Evolutionary conservation across 371 early-diverging fungal genomes (phyloP), one percentile per base, ranked within the genome.

Genomic region (Gilbertella persicaria): DNA sequence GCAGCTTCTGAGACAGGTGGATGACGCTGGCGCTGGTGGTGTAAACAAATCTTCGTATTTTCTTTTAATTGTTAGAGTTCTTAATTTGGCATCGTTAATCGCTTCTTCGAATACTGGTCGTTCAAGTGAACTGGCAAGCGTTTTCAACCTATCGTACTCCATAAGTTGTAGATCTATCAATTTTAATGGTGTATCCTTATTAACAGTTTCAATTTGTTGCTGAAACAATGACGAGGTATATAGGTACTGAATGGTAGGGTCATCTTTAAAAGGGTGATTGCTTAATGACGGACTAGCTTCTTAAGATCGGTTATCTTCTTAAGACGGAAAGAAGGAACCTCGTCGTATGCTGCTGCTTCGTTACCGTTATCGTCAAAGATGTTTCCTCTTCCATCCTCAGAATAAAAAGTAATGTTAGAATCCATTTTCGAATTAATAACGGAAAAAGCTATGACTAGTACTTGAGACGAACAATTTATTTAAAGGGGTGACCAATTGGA

Each of bases 61-160:
- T 16, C 44, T 55, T 55, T 55, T 55, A 25, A 49, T 49, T 6
- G 50, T 43, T 2, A 40, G 43, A 21, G 44, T 26, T 24, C 56
- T 55, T 21, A 43, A 48, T 9, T 55, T 48, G 33, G 56, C 48
- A 35, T 48, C 36, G 19, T 49, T 55, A 20, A 41, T 23, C 3
- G 56, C 49, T 48, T 55, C 48, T 55, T 10, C 48, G 20, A 55
- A 28, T 13, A 14, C 19, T 55, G 56, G 43, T 19, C 43, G 43
- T 19, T 36, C 25, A 55, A 55, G 49, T 43, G 33, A 17, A 55
- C 7, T 16, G 19, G 56, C 26, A 26, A 48, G 42, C 19, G 49
- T 36, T 16, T 42, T 9, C 26, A 55, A 37, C 19, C 35, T 43
- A 36, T 55, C 56, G 19, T 55, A 55, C 36, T 55, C 43, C 35